Evolutionary conservation across 257 asterid genomes (phyloP), one percentile per base, ranked within the genome.

Genomic region (Nyctanthes arbortristis): DNA sequence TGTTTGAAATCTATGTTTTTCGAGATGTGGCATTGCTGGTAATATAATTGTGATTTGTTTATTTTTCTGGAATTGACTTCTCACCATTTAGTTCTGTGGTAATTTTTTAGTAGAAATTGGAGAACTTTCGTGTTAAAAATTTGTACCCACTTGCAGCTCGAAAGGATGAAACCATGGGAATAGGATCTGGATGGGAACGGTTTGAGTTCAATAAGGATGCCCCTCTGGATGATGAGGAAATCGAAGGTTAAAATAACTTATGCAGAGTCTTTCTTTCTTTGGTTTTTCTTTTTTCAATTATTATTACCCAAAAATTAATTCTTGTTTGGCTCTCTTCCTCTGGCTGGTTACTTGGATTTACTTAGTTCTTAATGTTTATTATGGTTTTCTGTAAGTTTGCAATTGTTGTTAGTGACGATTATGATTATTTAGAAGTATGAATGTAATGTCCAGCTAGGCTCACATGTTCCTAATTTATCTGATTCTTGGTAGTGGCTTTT

Each of bases 111-210:
- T 28, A 45, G 69, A 36, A 12, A 6, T 45, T 61, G 30, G 37
- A 4, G 7, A 18, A n/a, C 70, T 69, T 65, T 73, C 29, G 1
- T 63, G 65, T 66, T 31, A 60, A 47, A 64, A 16, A 3, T 12
- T 28, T 45, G 62, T 43, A n/a, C n/a, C 43, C 39, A 59, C 66
- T 80, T 72, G 73, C 82, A 93, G 98, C 81, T 81, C 85, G 79
- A 83, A 90, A 87, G 71, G 97, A 93, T 77, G 95, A 86, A 79
- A 72, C 82, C 18, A 84, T 80, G 59, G 89, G 96, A 63, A 88
- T 78, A 78, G 97, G 96, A 79, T 82, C 97, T 2, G 95, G 97
- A 69, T 93, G 98, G 98, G 98, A 93, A 84, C 84, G 96, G 29
- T 93, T 93, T 60, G 92, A 90, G 77, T 93, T 93, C 56, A 73